Evolutionary conservation across 2,329 filamentous ascomycete genomes (phyloP).

Genomic region (Exophiala alcalophila): DNA sequence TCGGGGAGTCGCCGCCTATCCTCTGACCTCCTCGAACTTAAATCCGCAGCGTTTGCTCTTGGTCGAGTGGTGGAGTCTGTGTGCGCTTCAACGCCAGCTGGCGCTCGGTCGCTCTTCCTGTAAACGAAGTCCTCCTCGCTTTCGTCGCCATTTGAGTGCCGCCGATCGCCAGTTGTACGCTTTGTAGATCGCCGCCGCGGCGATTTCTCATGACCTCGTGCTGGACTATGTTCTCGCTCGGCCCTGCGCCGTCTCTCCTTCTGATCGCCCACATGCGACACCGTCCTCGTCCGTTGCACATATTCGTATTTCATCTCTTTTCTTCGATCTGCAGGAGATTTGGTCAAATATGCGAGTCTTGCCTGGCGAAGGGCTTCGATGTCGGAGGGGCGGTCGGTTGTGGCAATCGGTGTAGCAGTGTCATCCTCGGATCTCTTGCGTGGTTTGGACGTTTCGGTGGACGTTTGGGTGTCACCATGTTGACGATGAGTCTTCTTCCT

Average conservation of each 20-base stretch:
- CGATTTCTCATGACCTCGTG: not conserved
- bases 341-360: slow-evolving; percentile 28
- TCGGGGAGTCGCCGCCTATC: slow-evolving; percentile 10
- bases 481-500: slow-evolving; percentile 13
- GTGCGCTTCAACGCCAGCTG: not conserved
- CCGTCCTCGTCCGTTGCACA: slow-evolving; percentile 17
- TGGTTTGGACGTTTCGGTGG: slow-evolving; percentile 17
- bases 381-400: slow-evolving; percentile 22
- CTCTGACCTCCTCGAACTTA: slow-evolving; percentile 5
- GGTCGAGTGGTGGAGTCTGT: not conserved
- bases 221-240: slow-evolving; percentile 3
- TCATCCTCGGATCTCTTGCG: slow-evolving; percentile 18
- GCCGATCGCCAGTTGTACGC: slow-evolving; percentile 11
- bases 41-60: slow-evolving; percentile 3
- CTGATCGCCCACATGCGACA: slow-evolving; percentile 12
- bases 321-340: slow-evolving; percentile 21
- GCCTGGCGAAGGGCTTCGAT: slow-evolving; percentile 28
- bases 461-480: slow-evolving; percentile 17
- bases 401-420: slow-evolving; percentile 8
- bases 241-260: slow-evolving; percentile 11
- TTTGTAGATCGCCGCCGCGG: slow-evolving; percentile 3
- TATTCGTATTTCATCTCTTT: slow-evolving; percentile 31
- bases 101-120: not conserved
- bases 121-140: slow-evolving; percentile 25
- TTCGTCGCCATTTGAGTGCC: slow-evolving; percentile 3